Percentiles rank a stretch among this genome's conserved stretches.
These are phyloP conservation scores for Neospora caninum DNA, from an alignment of 169 alveolate species.

Conservation along the genomic window DNA sequence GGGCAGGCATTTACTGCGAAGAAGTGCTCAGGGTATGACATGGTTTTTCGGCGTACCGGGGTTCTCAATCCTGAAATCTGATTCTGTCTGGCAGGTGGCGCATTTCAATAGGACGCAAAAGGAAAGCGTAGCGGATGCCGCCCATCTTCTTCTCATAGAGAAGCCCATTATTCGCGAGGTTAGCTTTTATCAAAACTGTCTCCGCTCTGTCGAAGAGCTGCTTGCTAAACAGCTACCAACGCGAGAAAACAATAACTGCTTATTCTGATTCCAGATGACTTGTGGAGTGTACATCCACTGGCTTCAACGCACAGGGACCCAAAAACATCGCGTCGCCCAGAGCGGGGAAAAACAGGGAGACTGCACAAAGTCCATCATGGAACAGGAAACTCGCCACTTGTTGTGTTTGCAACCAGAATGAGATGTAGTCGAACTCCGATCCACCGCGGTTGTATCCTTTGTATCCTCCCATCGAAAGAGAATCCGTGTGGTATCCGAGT, in stretches of 20 bases:
- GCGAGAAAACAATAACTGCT: not conserved
- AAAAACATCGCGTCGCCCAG: no score
- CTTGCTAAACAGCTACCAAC: not conserved
- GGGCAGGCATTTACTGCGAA: not conserved
- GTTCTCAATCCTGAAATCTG: slow-evolving; percentile 8
- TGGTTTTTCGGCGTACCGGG: slow-evolving; percentile 7
- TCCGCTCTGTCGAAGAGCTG: not conserved
- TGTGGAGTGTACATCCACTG: not conserved
- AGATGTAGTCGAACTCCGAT: no score
- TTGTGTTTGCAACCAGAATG: no score
- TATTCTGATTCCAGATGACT: not conserved
- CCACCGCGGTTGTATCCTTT: no score
- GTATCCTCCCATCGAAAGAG: no score
- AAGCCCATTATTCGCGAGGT: not conserved
- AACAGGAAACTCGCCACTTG: no score
- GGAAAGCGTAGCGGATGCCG: not conserved
- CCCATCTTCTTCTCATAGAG: not conserved
- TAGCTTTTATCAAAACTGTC: not conserved
- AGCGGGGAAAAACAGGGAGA: no score
- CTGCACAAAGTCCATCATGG: no score
- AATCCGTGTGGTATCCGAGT: no score
- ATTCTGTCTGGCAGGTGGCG: not conserved
- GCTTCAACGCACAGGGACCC: not conserved
- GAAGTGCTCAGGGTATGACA: not conserved
- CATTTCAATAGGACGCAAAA: not conserved